A percentile compares a stretch with the other conserved stretches of the same genome.
Conservation (phyloP, 805 yeast species). For the Saturnispora kantuleensis region DNA sequence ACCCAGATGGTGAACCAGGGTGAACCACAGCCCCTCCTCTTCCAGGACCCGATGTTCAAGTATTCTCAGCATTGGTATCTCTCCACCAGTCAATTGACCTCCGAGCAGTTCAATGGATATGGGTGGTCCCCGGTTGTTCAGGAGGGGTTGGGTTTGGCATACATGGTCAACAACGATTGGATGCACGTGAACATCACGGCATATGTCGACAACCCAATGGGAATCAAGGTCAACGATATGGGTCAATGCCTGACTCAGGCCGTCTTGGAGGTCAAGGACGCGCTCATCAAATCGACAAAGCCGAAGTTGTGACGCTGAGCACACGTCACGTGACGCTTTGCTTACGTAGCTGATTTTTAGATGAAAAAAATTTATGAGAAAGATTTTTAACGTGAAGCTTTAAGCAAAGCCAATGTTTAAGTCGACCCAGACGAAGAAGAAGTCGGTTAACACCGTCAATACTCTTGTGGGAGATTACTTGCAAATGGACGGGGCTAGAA, state of each 20-base stretch:
- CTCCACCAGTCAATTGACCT: conserved; percentile 82
- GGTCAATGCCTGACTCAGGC: conserved; percentile 63
- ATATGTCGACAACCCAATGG: conserved; percentile 51
- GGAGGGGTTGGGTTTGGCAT: conserved; percentile 88
- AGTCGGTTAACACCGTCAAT: conserved; percentile 19
- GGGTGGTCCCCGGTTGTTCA: conserved; percentile 96
- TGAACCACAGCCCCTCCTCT: conserved; percentile 52
- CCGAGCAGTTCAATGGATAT: conserved; percentile 79
- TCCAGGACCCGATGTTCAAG: conserved; percentile 61
- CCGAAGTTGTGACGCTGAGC: conserved; percentile 17
- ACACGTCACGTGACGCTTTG: neutral
- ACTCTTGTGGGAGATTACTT: conserved; percentile 21
- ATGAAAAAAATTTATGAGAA: neutral
- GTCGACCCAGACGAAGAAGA: conserved; percentile 13
- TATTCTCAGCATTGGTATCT: conserved; percentile 81
- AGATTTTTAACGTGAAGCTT: neutral
- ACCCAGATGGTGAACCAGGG: conserved; percentile 51
- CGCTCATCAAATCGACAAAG: conserved; percentile 29
- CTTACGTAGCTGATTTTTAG: neutral
- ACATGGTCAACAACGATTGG: conserved; percentile 81
- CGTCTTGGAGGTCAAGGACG: conserved; percentile 70
- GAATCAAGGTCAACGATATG: conserved; percentile 45
- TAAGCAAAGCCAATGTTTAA: conserved; percentile 12
- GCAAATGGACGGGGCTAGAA: conserved; percentile 9
- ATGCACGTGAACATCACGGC: conserved; percentile 77